Base-by-base conservation (phyloP, 495 filamentous ascomycete species). In the Astrothelium subdiscretum region DNA sequence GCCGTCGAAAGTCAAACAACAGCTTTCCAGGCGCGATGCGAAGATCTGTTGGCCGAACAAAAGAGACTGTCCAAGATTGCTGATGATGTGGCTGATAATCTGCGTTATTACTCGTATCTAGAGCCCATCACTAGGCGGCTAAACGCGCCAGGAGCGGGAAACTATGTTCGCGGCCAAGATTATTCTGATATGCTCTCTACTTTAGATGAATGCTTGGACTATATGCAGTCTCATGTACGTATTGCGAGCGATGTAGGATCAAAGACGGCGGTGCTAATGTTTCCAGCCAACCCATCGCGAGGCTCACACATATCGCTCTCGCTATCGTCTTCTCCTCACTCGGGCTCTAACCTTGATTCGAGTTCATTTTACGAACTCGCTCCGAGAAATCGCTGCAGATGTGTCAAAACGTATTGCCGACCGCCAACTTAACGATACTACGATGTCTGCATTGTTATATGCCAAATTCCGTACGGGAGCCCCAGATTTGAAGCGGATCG, bases 41-140 rank as follows among this genome's bases (percentile, higher is more conserved):
- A 96, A 68, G 88, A 89, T 18, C 75, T 97, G 1, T 72, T 96
- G 27, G 75, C 82, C 2, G 89, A 95, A 57, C 88, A 97, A 71
- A 84, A 81, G 64, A 84, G 87, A 15, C 79, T 96, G 26, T 83
- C 86, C 58, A 79, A 80, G 35, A 77, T 97, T 40, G 88, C 90
- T 0, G 85, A 92, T 65, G 85, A 87, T 31, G 87, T 99, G 52
- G 86, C 87, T 6, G 83, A 86, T 31, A 95, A 95, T 65, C 79
- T 96, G 5, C 85, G 90, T 65, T 96, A 95, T 71, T 99, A 97
- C 70, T 83, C 85, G 24, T 95, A 92, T 70, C 80, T 97, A 24
- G 94, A 97, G 62, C 91, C 87, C 58, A 89, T 92, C 57, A 96
- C 91, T 12, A 82, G 90, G 59, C 81, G 88, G 31, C 83, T 98